phyloP scores from a whole-genome alignment of 2,329 filamentous ascomycete genomes.

The Dothistroma pini region DNA sequence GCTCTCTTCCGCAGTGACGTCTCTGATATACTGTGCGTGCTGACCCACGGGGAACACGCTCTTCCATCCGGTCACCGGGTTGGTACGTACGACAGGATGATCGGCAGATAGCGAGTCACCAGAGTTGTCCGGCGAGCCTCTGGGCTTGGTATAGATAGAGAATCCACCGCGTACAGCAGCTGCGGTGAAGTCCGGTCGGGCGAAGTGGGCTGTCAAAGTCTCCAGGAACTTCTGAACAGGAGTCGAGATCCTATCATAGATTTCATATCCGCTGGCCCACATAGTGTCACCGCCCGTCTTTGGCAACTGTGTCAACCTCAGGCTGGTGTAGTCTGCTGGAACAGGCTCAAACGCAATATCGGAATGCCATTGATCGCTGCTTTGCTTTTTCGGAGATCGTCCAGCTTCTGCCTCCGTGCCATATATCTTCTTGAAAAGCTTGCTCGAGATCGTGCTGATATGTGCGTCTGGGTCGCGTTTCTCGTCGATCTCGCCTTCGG shows the following conservation, averaged over 20 bases:
- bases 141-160: constrained; percentile 19
- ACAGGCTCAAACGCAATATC: constrained; percentile 64
- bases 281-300: constrained; percentile 56
- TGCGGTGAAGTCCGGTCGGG: constrained; percentile 33
- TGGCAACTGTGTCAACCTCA: constrained; percentile 56
- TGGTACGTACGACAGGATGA: constrained; percentile 54
- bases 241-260: constrained; percentile 60
- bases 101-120: constrained; percentile 18
- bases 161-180: constrained; percentile 15
- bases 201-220: constrained; percentile 52
- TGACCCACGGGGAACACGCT: constrained; percentile 58
- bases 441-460: constrained; percentile 40
- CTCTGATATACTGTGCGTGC: constrained; percentile 54
- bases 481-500: constrained; percentile 40
- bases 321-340: constrained; percentile 60
- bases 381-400: constrained; percentile 49
- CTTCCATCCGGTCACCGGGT: constrained; percentile 62
- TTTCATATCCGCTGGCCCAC: constrained; percentile 65
- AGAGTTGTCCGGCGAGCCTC: constrained; percentile 27
- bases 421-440: constrained; percentile 35
- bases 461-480: constrained; percentile 33
- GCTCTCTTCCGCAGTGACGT: constrained; percentile 39
- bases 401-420: constrained; percentile 39
- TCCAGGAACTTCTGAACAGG: constrained; percentile 59
- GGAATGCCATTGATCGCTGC: constrained; percentile 47